These are phyloP conservation scores for Salix koriyanagi DNA, from an alignment of 345 rosid genomes.

Conservation along the genomic window DNA sequence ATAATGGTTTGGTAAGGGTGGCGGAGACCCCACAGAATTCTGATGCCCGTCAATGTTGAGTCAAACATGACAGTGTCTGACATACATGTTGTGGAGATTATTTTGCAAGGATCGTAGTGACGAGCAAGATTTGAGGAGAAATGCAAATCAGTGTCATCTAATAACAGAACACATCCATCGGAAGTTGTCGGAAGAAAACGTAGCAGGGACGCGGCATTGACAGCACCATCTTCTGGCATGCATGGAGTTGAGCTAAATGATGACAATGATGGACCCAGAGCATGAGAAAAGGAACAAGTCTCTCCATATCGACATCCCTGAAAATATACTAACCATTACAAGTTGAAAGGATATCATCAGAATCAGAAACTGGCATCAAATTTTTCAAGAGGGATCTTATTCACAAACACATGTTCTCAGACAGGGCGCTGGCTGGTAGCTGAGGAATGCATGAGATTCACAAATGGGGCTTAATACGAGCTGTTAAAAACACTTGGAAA, in stretches of 20 bases:
- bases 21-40: slow-evolving; percentile 60
- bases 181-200: slow-evolving; percentile 46
- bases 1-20: slow-evolving; percentile 67
- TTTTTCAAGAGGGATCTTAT: neutral
- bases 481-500: neutral
- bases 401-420: neutral
- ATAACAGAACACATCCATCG: slow-evolving; percentile 55
- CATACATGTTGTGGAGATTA: slow-evolving; percentile 54
- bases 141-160: slow-evolving; percentile 61
- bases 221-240: slow-evolving; percentile 51
- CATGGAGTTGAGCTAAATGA: slow-evolving; percentile 31
- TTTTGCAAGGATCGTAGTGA: slow-evolving; percentile 46
- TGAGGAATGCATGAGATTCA: neutral
- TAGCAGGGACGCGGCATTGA: slow-evolving; percentile 40
- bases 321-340: slow-evolving; percentile 21
- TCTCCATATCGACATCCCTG: slow-evolving; percentile 92
- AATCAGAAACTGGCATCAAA: neutral
- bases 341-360: neutral
- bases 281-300: slow-evolving; percentile 65
- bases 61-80: slow-evolving; percentile 41
- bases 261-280: slow-evolving; percentile 23
- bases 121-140: slow-evolving; percentile 58
- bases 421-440: neutral
- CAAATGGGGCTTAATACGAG: neutral
- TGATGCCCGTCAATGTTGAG: slow-evolving; percentile 38